A percentile compares a stretch with the other conserved stretches of the same genome.
Conservation (phyloP, 2,329 filamentous ascomycete species). For the Rhexocercosporidium sp. region DNA sequence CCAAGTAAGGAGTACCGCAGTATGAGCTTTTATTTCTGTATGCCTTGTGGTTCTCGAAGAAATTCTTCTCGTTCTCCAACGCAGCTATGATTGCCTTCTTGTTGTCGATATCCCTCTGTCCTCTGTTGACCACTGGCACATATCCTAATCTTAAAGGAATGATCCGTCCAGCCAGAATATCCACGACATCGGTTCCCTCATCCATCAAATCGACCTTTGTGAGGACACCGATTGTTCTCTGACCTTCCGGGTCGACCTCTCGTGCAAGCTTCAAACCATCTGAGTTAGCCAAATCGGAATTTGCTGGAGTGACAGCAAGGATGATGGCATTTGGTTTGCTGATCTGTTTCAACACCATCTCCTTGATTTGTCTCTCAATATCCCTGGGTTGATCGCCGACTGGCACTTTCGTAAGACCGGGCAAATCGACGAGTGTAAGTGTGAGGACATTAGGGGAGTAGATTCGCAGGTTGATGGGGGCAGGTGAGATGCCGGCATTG, state of each 20-base stretch:
- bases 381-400: constrained; percentile 96
- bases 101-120: constrained; percentile 97
- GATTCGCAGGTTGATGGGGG: constrained; percentile 96
- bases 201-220: constrained; percentile 99
- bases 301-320: constrained; percentile 92
- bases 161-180: constrained; percentile 96
- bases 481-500: constrained; percentile 95
- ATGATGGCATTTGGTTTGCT: constrained; percentile 98
- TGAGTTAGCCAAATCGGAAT: constrained; percentile 98
- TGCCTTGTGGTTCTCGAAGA: constrained; percentile 98
- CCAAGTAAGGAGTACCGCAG: constrained; percentile 96
- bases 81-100: constrained; percentile 92
- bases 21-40: constrained; percentile 99
- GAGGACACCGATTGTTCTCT: constrained; percentile 96
- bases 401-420: constrained; percentile 94
- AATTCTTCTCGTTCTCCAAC: constrained; percentile 91
- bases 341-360: constrained; percentile 99
- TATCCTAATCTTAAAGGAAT: constrained; percentile 95
- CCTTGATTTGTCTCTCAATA: constrained; percentile 94
- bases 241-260: constrained; percentile 96
- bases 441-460: constrained; percentile 99
- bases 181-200: constrained; percentile 95
- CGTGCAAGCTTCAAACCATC: constrained; percentile 95
- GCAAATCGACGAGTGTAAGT: constrained; percentile 93
- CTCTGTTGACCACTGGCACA: constrained; percentile 96